Base-by-base conservation (phyloP, 2,329 filamentous ascomycete genomes). In the Teratosphaeria nubilosa region DNA sequence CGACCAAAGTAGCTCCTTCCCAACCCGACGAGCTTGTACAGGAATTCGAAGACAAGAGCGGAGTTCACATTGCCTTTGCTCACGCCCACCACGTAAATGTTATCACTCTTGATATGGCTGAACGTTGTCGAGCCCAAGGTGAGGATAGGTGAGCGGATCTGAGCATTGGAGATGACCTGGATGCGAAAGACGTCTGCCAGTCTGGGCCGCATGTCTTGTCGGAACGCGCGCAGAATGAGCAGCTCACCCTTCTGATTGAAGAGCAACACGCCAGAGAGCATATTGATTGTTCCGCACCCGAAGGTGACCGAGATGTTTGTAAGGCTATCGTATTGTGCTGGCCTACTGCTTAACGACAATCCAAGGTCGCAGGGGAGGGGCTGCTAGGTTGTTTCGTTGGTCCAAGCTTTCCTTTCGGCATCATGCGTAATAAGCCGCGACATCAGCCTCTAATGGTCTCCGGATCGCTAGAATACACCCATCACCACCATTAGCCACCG, bases 221-320 rank as follows among this genome's bases (percentile, higher is more conserved):
- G 91, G 77, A 99, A 99, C 69, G 94, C 91, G 72, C 94, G 90
- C 80, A 99, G 96, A 76, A 99, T 99, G 72, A 99, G 89, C 77
- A 99, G 96, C 80, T 99, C 94, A 77, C 94, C 94, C 78, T 99
- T 99, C 75, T 99, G 94, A 68, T 99, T 99, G 82, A 99, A 99
- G 67, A 99, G 86, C 66, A 99, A 85, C 70, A 99, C 92, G 60
- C 94, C 94, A 67, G 92, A 97, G 67, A 99, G 81, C 95, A 99
- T 99, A 63, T 70, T 86, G 77, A 63, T 32, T 34, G n/a, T 22
- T 16, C 41, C 54, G 57, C 61, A 55, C 55, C 61, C 61, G 61
- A 54, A 57, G 61, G 54, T 54, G 57, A 53, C 59, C 58, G 22
- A 22, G 16, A 20, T 7, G 6, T 48, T 48, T 41, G 34, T 41